Evolutionary conservation across 2,329 filamentous ascomycete genomes (phyloP), one percentile per base, ranked within the genome.

Genomic region (Fusarium fujikuroi): DNA sequence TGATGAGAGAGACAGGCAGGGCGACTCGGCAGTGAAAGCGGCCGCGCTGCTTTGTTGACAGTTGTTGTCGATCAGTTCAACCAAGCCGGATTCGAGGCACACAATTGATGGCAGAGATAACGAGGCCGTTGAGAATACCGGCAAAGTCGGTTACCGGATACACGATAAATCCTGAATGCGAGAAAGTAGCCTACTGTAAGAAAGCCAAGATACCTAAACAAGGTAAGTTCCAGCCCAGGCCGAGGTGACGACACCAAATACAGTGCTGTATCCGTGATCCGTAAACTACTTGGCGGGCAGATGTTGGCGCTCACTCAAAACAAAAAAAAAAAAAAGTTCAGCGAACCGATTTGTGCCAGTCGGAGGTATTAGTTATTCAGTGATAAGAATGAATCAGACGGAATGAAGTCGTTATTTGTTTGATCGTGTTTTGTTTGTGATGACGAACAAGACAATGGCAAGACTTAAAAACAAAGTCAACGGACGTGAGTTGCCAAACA

Each of bases 201-300:
- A 49, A 37, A 46, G 70, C 63, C 67, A 73, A 73, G 63, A 66
- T 50, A 56, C 54, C 61, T 50, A 66, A 73, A 70, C 56, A 46
- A 49, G 66, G 60, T 54, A 73, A 66, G 60, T 58, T 60, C 61
- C 58, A 68, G 56, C 43, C 39, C 46, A 71, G 59, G 42, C 39
- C 34, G 46, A 59, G 25, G 65, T 69, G 66, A 69, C 59, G 65
- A 70, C 65, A 69, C 66, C 52, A 39, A 59, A 58, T 44, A 57
- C 46, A 59, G 34, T 25, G 46, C 47, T 57, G 46, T 53, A 42
- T 66, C 64, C 44, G 62, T 53, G 44, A 63, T 43, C 39, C 65
- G 23, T 40, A 25, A 25, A 34, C 50, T 40, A 58, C 66, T 73
- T 70, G 61, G 69, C 60, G 30, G 43, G 54, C 60, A 65, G 39